Evolutionary conservation across 495 filamentous ascomycete genomes (phyloP).

Genomic region (Lasiosphaeris hirsuta): DNA sequence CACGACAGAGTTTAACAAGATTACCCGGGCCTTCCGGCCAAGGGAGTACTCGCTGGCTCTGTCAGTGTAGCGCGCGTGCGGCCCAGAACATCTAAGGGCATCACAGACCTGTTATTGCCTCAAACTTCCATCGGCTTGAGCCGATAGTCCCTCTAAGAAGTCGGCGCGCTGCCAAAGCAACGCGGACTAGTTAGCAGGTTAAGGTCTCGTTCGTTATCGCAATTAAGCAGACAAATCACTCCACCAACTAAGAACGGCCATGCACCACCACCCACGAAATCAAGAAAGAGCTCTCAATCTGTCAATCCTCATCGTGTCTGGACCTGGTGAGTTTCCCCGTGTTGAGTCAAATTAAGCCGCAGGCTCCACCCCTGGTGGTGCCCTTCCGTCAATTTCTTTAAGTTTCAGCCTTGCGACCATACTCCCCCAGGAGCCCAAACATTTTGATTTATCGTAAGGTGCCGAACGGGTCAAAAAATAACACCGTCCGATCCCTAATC

Average conservation of each 20-base stretch:
- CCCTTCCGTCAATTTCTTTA: conserved; percentile 67
- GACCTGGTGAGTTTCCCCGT: conserved; percentile 66
- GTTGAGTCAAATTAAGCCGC: conserved; percentile 70
- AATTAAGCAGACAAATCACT: conserved; percentile 75
- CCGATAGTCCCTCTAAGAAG: conserved; percentile 70
- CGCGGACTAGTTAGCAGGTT: conserved; percentile 68
- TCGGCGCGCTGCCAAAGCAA: conserved; percentile 60
- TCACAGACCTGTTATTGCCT: conserved; percentile 71
- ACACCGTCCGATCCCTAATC: conserved; percentile 69
- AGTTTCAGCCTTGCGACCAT: conserved; percentile 71
- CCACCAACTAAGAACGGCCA: conserved; percentile 66
- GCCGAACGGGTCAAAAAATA: conserved; percentile 66
- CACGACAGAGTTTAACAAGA: conserved; percentile 75
- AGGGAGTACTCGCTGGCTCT: conserved; percentile 68
- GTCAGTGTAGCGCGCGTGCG: conserved; percentile 70
- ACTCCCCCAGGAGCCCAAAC: conserved; percentile 71
- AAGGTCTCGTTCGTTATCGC: conserved; percentile 74
- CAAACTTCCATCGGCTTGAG: conserved; percentile 68
- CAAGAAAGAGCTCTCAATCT: conserved; percentile 64
- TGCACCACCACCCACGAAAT: conserved; percentile 63
- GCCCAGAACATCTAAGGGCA: conserved; percentile 71
- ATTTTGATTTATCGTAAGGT: conserved; percentile 74
- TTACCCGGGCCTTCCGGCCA: conserved; percentile 69
- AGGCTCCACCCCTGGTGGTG: conserved; percentile 59
- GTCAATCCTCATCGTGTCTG: conserved; percentile 65